Conservation (phyloP, 768 basidiomycete species). For the Tulasnella sp. region DNA sequence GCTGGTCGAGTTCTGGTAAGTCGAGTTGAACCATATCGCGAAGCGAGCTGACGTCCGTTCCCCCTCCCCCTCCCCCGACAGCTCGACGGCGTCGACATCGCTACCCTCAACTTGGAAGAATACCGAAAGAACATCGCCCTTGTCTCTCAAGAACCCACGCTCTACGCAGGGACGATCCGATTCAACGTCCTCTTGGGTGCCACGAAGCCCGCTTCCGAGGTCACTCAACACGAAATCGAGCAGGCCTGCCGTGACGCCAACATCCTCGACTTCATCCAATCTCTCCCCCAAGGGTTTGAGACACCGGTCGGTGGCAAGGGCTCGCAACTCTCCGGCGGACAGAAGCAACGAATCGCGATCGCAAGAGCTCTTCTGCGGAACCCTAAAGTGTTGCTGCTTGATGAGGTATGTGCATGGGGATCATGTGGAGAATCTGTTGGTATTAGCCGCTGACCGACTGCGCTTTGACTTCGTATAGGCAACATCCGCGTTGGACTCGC, state of each 20-base stretch:
- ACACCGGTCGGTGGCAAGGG: constrained; percentile 49
- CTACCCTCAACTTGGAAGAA: constrained; percentile 72
- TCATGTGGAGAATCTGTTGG: neutral
- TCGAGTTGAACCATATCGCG: neutral
- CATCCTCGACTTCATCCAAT: constrained; percentile 82
- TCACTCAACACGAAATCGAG: constrained; percentile 83
- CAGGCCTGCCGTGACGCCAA: constrained; percentile 81
- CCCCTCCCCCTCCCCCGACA: constrained; percentile 30
- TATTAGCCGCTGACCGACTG: neutral
- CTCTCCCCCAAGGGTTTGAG: constrained; percentile 55
- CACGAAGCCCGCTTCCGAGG: constrained; percentile 65
- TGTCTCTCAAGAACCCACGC: constrained; percentile 79
- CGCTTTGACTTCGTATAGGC: constrained; percentile 28
- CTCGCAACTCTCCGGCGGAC: constrained; percentile 81
- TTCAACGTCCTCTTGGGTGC: constrained; percentile 90
- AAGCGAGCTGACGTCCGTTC: neutral
- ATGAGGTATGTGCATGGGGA: constrained; percentile 48
- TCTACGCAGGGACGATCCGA: constrained; percentile 83
- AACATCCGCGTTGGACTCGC: constrained; percentile 41
- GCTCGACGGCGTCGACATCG: constrained; percentile 72
- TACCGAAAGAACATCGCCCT: constrained; percentile 85
- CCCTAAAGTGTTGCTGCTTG: constrained; percentile 79
- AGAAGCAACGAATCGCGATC: constrained; percentile 79
- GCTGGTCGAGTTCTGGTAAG: constrained; percentile 28
- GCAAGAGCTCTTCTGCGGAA: constrained; percentile 88